Percentiles rank a stretch among this genome's conserved stretches.
These are phyloP conservation scores for Sextonia rubra DNA, from an alignment of 164 flowering plant genomes.

Conservation along the genomic window DNA sequence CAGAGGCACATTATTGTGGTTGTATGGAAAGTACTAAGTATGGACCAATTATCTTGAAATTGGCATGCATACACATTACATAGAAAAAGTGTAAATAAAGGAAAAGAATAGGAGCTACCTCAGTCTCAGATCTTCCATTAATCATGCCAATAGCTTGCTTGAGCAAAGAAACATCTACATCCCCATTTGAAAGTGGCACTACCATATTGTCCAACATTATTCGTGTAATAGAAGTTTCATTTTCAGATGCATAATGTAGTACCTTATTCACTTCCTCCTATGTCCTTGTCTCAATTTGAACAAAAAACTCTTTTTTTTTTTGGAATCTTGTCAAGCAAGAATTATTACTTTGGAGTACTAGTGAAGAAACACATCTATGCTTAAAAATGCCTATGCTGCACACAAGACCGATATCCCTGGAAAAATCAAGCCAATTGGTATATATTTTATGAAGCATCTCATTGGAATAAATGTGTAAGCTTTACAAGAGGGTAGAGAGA, in stretches of 20 bases:
- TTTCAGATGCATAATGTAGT: conserved; percentile 61
- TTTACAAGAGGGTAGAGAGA: neutral
- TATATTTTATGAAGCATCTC: neutral
- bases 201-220: conserved; percentile 99
- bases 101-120: conserved; percentile 41
- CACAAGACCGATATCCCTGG: neutral
- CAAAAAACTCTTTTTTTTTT: neutral
- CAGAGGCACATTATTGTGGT: neutral
- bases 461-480: neutral
- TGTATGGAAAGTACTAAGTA: neutral
- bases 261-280: conserved; percentile 84
- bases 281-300: conserved; percentile 90
- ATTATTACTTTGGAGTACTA: neutral
- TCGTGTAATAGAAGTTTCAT: conserved; percentile 64
- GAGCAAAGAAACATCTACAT: conserved; percentile 85
- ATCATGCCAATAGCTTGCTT: conserved; percentile 83
- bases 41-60: neutral
- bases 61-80: neutral
- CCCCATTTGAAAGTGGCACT: conserved; percentile 71
- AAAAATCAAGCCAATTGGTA: no score
- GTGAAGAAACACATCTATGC: neutral
- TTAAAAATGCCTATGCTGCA: neutral
- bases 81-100: neutral
- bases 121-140: conserved; percentile 84
- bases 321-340: neutral